Evolutionary conservation across 108 stramenopile genomes (phyloP), one percentile per base, ranked within the genome.

Genomic region (Stephanodiscus triporus): DNA sequence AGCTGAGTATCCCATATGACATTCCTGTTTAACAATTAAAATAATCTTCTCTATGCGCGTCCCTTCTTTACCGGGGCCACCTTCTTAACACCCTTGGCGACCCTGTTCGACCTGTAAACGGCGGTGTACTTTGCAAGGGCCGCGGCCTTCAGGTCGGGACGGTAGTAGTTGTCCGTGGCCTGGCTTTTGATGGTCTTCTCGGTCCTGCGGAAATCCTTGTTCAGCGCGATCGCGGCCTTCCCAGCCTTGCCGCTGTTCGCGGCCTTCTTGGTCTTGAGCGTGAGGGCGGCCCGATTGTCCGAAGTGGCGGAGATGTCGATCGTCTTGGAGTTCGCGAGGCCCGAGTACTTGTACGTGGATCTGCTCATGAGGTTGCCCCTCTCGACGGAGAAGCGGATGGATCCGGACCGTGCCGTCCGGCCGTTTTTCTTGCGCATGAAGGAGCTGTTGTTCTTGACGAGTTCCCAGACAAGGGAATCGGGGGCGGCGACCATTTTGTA

Each of bases 381-480:
- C 81, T 97, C 98, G 26, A 84, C 70, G 48, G 88, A 87, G 86
- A 98, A 96, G 24, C 76, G 77, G 38, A 97, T 67, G 37, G 84
- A 63, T 53, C 95, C 95, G n/a, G 92, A 89, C 81, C 95, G 92
- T 63, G 83, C 87, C 56, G 96, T 92, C 47, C 79, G 84, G 49
- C 96, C 97, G 84, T 91, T 95, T 72, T 76, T 84, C 88, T 97
- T 97, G 84, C 86, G 87, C 81, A 97, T 80, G 87, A 97, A 97
- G 76, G 77, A 87, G 83, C 78, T 92, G 90, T 97, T 92, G 61
- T 85, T 79, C 79, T 87, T 86, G 68, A 93, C 88, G 55, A 93
- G 57, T 73, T 96, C 89, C 98, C 98, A 98, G 14, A 88, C 83
- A 77, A 97, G 95, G 61, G 89, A 79, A 85, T 93, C 92, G 19